These are phyloP conservation scores for Eragrostis curvula DNA, from an alignment of 176 grass and related monocot genomes.

Conservation along the genomic window DNA sequence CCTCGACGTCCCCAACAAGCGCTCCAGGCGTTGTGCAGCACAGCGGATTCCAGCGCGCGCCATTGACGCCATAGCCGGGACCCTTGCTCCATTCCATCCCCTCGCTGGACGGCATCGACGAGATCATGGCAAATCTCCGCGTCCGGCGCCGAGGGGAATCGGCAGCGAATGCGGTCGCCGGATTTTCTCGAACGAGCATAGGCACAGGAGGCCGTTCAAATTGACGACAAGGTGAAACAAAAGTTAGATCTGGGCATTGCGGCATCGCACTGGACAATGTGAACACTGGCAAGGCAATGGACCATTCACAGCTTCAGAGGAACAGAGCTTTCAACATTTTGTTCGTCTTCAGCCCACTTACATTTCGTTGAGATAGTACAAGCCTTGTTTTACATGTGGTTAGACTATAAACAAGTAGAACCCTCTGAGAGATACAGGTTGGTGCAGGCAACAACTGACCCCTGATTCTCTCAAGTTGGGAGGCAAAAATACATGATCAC, in stretches of 20 bases:
- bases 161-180: not conserved
- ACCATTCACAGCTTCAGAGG: not conserved
- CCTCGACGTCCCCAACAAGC: no score
- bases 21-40: not conserved
- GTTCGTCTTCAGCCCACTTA: constrained; percentile 21
- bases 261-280: not conserved
- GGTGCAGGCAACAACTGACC: constrained; percentile 5
- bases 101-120: not conserved
- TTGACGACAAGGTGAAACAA: not conserved
- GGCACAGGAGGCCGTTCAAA: not conserved
- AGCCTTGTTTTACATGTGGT: constrained; percentile 35
- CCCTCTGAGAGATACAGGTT: constrained; percentile 35
- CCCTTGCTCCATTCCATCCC: not conserved
- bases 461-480: constrained; percentile 21
- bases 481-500: constrained; percentile 32
- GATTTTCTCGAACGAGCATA: not conserved
- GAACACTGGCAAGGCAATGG: not conserved
- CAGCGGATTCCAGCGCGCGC: not conserved
- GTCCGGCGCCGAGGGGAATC: not conserved
- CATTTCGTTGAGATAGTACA: constrained; percentile 40
- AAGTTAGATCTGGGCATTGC: not conserved
- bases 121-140: no score
- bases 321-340: constrained; percentile 24
- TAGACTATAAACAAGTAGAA: constrained; percentile 23
- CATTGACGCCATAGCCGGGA: not conserved